Evolutionary conservation across 768 basidiomycete genomes (phyloP).

Genomic region (Boletus reticuloceps): DNA sequence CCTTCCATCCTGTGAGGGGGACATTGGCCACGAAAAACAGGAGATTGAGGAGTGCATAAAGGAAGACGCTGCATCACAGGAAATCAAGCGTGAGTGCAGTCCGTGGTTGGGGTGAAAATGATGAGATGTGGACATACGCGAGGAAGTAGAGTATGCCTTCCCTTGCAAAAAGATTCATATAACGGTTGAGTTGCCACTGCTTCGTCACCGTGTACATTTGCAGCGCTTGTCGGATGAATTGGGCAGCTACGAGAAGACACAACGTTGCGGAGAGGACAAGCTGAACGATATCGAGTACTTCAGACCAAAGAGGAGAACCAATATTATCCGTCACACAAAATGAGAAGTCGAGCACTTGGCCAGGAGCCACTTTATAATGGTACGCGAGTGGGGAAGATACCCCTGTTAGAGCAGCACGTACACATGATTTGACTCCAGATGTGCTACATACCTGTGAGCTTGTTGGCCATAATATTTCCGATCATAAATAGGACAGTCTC

Average conservation of each 20-base stretch:
- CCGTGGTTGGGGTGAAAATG: not conserved
- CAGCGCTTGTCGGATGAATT: not conserved
- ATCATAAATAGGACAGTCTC: constrained; percentile 1
- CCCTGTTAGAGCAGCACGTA: not conserved
- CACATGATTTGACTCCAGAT: not conserved
- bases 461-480: not conserved
- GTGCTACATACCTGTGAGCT: not conserved
- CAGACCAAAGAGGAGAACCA: not conserved
- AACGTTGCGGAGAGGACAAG: not conserved
- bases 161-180: not conserved
- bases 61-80: not conserved
- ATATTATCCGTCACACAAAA: not conserved
- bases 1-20: not conserved
- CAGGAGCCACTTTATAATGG: not conserved
- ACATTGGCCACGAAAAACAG: not conserved
- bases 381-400: no score
- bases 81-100: not conserved
- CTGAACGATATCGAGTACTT: not conserved
- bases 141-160: constrained; percentile 6
- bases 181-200: not conserved
- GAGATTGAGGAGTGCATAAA: not conserved
- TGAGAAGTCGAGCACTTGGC: not conserved
- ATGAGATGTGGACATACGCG: constrained; percentile 1
- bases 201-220: not conserved
- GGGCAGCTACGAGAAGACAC: not conserved